Percentiles rank a stretch among this genome's conserved stretches.
These are phyloP conservation scores for Penicillium sp. DNA, from an alignment of 2,329 filamentous ascomycete genomes.

Conservation along the genomic window DNA sequence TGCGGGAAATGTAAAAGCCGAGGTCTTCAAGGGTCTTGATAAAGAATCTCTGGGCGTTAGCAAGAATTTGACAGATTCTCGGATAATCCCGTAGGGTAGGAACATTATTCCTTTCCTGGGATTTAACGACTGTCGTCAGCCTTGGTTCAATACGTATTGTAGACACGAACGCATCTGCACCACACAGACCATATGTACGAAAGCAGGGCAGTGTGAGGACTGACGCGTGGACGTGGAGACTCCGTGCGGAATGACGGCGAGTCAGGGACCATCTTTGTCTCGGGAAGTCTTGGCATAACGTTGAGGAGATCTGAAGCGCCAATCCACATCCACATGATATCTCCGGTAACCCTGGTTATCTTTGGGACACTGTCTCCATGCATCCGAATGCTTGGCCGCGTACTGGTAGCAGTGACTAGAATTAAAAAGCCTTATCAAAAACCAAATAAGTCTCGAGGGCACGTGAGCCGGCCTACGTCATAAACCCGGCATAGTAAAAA, in stretches of 20 bases:
- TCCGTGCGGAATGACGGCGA: constrained; percentile 8
- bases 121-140: not conserved
- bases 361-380: not conserved
- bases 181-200: not conserved
- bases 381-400: not conserved
- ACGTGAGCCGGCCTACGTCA: constrained; percentile 13
- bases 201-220: not conserved
- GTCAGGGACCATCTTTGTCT: constrained; percentile 3
- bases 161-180: not conserved
- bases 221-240: constrained; percentile 26
- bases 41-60: not conserved
- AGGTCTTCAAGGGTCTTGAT: not conserved
- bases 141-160: not conserved
- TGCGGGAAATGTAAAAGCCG: not conserved
- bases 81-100: not conserved
- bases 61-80: not conserved
- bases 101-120: not conserved
- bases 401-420: not conserved
- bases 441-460: not conserved
- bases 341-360: not conserved
- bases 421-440: not conserved
- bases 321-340: not conserved
- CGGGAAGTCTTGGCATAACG: constrained; percentile 15
- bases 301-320: not conserved
- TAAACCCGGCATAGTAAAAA: not conserved